Evolutionary conservation across 192 early-diverging fungal genomes (phyloP).

Genomic region (Entomortierella chlamydospora): DNA sequence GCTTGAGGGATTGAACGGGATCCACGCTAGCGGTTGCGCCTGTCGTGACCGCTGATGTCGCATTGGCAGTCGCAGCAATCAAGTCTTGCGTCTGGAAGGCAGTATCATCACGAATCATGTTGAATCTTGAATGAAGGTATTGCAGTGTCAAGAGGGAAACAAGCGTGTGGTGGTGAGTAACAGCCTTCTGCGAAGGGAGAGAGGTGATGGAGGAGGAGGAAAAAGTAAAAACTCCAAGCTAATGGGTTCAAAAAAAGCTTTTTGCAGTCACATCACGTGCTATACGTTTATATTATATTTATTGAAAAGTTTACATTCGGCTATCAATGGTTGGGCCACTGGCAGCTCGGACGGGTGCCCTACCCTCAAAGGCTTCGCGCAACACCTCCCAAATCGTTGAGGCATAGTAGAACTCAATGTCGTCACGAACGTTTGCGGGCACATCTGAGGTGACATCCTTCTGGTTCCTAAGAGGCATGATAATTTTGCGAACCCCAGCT

Average conservation of each 20-base stretch:
- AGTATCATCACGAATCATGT: conserved; percentile 47
- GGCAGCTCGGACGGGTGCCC: conserved; percentile 10
- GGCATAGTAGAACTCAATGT: conserved; percentile 79
- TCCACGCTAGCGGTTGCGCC: conserved; percentile 16
- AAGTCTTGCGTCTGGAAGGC: conserved; percentile 27
- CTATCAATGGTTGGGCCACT: conserved; percentile 17
- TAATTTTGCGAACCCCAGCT: conserved; percentile 78
- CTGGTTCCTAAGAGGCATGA: conserved; percentile 76
- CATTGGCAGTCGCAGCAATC: conserved; percentile 15
- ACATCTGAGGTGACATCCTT: conserved; percentile 81
- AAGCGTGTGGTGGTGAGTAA: neutral
- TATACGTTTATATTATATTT: neutral
- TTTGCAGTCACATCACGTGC: conserved; percentile 18
- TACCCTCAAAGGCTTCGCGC: conserved; percentile 63
- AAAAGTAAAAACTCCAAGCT: neutral
- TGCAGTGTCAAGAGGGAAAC: neutral
- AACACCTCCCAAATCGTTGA: conserved; percentile 75
- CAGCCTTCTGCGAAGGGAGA: conserved; percentile 1
- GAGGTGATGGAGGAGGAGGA: neutral
- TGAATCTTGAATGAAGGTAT: conserved; percentile 5
- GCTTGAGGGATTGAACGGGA: conserved; percentile 44
- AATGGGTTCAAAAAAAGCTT: neutral
- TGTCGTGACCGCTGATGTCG: conserved; percentile 9
- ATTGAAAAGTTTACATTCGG: neutral
- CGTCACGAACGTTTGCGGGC: conserved; percentile 70